phyloP scores from a whole-genome alignment of 2,329 filamentous ascomycete species.

The Cylindrodendrum hubeiense region DNA sequence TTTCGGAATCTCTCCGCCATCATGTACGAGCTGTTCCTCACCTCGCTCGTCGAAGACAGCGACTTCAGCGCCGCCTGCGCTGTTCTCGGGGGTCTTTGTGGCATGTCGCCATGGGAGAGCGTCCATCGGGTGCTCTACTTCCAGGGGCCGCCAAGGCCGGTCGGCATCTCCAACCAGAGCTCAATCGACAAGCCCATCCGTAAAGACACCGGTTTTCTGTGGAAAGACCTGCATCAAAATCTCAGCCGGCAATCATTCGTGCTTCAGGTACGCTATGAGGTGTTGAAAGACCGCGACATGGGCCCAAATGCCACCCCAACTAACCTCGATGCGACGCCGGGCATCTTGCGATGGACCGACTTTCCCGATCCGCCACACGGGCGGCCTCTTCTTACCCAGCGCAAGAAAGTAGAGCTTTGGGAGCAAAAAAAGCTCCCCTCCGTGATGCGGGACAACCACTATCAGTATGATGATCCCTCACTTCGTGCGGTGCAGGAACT shows the following conservation, averaged over 20 bases:
- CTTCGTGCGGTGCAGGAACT: not conserved
- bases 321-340: slow-evolving; percentile 58
- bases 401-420: slow-evolving; percentile 69
- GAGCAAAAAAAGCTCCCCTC: slow-evolving; percentile 62
- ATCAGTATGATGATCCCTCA: slow-evolving; percentile 56
- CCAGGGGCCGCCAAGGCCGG: slow-evolving; percentile 59
- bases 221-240: slow-evolving; percentile 68
- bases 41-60: slow-evolving; percentile 62
- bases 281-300: slow-evolving; percentile 62
- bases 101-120: slow-evolving; percentile 64
- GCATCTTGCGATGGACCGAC: slow-evolving; percentile 69
- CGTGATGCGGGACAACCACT: slow-evolving; percentile 64
- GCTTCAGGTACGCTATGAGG: slow-evolving; percentile 67
- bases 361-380: slow-evolving; percentile 68
- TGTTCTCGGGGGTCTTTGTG: slow-evolving; percentile 69
- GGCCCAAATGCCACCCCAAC: slow-evolving; percentile 48
- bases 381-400: slow-evolving; percentile 61
- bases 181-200: slow-evolving; percentile 54
- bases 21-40: slow-evolving; percentile 73
- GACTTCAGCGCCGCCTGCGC: slow-evolving; percentile 63
- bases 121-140: slow-evolving; percentile 67
- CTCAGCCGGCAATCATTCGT: slow-evolving; percentile 69
- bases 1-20: slow-evolving; percentile 7
- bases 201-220: slow-evolving; percentile 55
- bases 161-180: slow-evolving; percentile 58